A percentile compares a stretch with the other conserved stretches of the same genome.
phyloP scores from a whole-genome alignment of 2,329 filamentous ascomycete species.

The Zasmidium citrigriseum region DNA sequence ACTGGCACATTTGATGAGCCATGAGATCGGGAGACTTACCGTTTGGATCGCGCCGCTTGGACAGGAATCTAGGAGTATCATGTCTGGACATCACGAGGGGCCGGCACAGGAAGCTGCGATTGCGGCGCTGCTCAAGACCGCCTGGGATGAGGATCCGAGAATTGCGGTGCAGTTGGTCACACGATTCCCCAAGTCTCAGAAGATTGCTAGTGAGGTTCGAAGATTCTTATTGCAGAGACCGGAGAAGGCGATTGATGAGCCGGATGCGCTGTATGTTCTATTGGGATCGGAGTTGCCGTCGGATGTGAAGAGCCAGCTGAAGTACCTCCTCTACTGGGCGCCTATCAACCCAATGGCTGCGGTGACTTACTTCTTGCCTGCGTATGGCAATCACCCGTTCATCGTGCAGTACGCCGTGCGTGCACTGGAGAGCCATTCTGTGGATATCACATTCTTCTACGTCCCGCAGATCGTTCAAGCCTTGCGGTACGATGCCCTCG shows the following conservation, averaged over 20 bases:
- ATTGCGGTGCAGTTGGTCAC: conserved; percentile 83
- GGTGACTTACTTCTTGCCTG: conserved; percentile 87
- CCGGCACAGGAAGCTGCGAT: conserved; percentile 43
- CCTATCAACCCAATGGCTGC: conserved; percentile 91
- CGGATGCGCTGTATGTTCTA: conserved; percentile 80
- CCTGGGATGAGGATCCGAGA: conserved; percentile 82
- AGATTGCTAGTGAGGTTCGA: conserved; percentile 73
- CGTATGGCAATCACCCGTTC: conserved; percentile 88
- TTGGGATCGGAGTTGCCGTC: conserved; percentile 73
- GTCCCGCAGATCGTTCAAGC: conserved; percentile 97
- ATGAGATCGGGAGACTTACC: conserved; percentile 76
- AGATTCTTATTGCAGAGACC: conserved; percentile 80
- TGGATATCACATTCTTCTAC: conserved; percentile 99
- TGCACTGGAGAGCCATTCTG: conserved; percentile 86
- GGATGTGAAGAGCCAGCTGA: conserved; percentile 82
- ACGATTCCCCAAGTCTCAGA: conserved; percentile 71
- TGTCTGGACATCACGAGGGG: conserved; percentile 32
- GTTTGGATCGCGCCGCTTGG: conserved; percentile 89
- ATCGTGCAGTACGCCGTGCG: conserved; percentile 96
- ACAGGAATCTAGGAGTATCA: conserved; percentile 49
- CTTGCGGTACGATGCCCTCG: conserved; percentile 85
- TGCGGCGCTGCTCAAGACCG: conserved; percentile 68
- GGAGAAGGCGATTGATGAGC: conserved; percentile 76
- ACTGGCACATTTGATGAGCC: conserved; percentile 76
- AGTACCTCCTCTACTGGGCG: conserved; percentile 92